Base-by-base conservation (phyloP, 768 basidiomycete genomes). In the Phlebiopsis flavidoalba region DNA sequence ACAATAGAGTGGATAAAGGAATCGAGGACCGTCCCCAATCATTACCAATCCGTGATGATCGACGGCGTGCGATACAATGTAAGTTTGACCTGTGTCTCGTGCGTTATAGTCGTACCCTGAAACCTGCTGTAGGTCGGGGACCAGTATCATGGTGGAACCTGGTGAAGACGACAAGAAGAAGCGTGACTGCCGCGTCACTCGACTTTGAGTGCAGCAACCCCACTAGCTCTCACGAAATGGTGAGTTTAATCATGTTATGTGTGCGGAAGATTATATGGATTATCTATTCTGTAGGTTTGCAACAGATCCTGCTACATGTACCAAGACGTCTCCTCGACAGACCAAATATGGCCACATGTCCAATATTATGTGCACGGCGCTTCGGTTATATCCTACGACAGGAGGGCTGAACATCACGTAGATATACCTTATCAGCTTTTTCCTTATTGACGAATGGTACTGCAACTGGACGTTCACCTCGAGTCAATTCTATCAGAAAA, bases 291-390 rank as follows among this genome's bases (percentile, higher is more conserved):
- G 6, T 19, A 55, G 54, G 54, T 91, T 91, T 66, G 83, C 83
- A 52, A 79, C n/a, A 76, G 19, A 86, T 91, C 47, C n/a, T 77
- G 76, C 3, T 88, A 86, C 64, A 81, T 91, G 59, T 87, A 80
- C 61, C 80, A 86, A 56, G 70, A 74, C 22, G 58, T 67, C 8
- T 71, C 64, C 10, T 35, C 33, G 1, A 64, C 57, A 85, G 58
- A 37, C n/a, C 33, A 22, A 84, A 66, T 79, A 76, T 73, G 85
- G n/a, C n/a, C 88, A 58, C 89, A 91, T 70, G 87, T 80, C 0
- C 86, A 87, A 59, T 91, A 89, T 89, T 78, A 84, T 59, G 73
- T 75, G 10, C 89, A 89, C 72, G 84, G 84, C 11, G 82, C 78
- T 21, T 83, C 85, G 63, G 90, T 87, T 0, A 64, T 0, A 64